These are phyloP conservation scores for Copromyces sp. DNA, from an alignment of 495 filamentous ascomycete genomes.

Conservation along the genomic window DNA sequence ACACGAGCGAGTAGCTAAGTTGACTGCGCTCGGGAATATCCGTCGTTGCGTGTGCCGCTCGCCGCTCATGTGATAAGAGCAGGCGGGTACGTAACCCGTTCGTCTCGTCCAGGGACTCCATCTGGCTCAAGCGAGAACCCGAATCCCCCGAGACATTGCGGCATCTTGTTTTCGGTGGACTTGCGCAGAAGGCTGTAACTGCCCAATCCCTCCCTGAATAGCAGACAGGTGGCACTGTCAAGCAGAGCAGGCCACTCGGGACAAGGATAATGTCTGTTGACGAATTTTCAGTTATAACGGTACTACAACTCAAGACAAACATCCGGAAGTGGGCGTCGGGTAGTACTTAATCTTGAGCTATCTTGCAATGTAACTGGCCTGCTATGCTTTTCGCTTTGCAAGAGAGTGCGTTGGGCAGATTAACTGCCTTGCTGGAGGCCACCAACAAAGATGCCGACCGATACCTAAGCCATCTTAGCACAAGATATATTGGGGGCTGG, in stretches of 20 bases:
- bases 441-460: not conserved
- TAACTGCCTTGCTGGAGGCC: not conserved
- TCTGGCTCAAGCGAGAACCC: not conserved
- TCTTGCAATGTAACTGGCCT: not conserved
- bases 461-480: not conserved
- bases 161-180: not conserved
- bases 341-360: not conserved
- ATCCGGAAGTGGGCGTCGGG: not conserved
- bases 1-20: no score
- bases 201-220: not conserved
- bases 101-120: not conserved
- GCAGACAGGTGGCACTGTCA: not conserved
- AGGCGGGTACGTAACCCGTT: not conserved
- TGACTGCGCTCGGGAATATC: no score
- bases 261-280: not conserved
- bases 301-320: not conserved
- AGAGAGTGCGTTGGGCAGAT: not conserved
- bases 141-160: not conserved
- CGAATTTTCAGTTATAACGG: no score
- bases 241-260: not conserved
- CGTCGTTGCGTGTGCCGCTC: no score
- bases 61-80: not conserved
- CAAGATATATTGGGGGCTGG: not conserved
- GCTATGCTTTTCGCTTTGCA: not conserved
- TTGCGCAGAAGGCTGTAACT: not conserved